Conservation (phyloP, 73 alveolate species). For the Paraurostyla sp. region DNA sequence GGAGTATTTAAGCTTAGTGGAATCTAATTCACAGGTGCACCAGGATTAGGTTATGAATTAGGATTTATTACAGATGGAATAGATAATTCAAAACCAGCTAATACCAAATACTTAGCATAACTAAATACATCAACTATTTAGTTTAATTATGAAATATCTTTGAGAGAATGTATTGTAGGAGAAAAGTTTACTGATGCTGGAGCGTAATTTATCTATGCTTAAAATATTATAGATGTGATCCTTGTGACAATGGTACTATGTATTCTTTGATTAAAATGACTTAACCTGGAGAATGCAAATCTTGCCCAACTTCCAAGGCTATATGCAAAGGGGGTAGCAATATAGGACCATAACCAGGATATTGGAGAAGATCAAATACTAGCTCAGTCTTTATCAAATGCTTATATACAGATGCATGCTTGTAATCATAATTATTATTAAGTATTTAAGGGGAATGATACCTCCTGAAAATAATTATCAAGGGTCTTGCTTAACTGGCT, state of each 20-base stretch:
- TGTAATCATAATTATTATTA: neutral
- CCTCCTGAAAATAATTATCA: neutral
- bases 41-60: neutral
- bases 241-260: constrained; percentile 6
- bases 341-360: constrained; percentile 74
- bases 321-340: constrained; percentile 57
- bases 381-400: constrained; percentile 56
- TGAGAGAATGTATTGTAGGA: constrained; percentile 54
- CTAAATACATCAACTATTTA: neutral
- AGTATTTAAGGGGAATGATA: constrained; percentile 29
- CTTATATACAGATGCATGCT: constrained; percentile 55
- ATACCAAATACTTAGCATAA: too few relatives aligned
- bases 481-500: constrained; percentile 54
- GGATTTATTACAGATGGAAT: constrained; percentile 19
- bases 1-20: neutral
- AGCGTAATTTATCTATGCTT: neutral
- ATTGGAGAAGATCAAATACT: constrained; percentile 52
- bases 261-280: constrained; percentile 22
- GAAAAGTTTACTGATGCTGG: constrained; percentile 53
- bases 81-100: constrained; percentile 3
- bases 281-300: constrained; percentile 51
- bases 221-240: constrained; percentile 34
- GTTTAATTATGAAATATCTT: neutral
- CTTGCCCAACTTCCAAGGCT: constrained; percentile 61
- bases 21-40: constrained; percentile 27